Base-by-base conservation (phyloP, 306 rosid genomes). In the Trifolium subterraneum region DNA sequence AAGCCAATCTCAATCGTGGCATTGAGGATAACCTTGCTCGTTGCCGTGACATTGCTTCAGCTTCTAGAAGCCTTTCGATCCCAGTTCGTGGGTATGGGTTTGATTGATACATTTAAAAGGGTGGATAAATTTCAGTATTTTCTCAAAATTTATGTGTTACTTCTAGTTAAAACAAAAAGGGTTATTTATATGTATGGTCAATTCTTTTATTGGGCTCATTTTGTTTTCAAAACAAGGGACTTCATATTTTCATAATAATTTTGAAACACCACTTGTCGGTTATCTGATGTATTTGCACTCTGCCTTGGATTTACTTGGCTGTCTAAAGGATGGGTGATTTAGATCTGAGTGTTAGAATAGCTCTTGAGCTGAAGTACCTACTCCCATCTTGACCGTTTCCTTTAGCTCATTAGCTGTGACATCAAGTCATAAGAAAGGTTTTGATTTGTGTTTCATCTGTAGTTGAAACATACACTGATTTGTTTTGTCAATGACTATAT, bases 1-100 rank as follows among this genome's bases (percentile, higher is more conserved):
- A 87, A 69, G 82, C 92, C 73, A 93, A 91, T 81, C 85, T 93
- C 68, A 93, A 93, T 69, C 80, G 91, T 82, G 87, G 89, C 79
- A 89, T 93, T 41, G 84, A 91, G 78, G 98, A 89, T 64, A 93
- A 90, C 76, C 92, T 91, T 20, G 58, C 61, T 54, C 91, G 92
- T 36, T 93, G 88, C 73, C 84, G 69, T 27, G 89, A 88, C 48
- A 87, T 91, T 81, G 80, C 83, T 79, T 65, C 44, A 75, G 97
- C 98, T 86, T 92, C 98, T 64, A 82, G 80, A 80, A 75, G 81
- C 51, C 86, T 87, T 77, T 82, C 84, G 18, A 75, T 93, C 84
- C 92, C 96, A 52, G 91, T 93, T 64, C 97, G 98, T 8, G 98
- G 98, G 98, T 93, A 88, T 48, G 29, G 15, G 70, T 73, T 61